Evolutionary conservation across 805 yeast genomes (phyloP).

Genomic region (Hanseniaspora guilliermondii): DNA sequence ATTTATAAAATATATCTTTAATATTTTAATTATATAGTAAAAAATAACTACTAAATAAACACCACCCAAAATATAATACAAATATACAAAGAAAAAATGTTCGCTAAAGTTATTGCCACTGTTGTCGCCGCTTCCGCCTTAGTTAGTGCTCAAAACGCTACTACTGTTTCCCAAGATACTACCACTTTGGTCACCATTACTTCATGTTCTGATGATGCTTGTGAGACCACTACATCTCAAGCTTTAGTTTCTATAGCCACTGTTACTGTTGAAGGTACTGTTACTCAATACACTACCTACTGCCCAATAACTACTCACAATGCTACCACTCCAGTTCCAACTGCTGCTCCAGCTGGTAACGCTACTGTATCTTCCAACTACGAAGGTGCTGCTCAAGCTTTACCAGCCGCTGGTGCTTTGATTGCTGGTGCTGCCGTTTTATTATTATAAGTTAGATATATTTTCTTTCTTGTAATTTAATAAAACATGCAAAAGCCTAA

Average conservation of each 20-base stretch:
- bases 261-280: slow-evolving; percentile 26
- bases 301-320: slow-evolving; percentile 26
- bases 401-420: slow-evolving; percentile 38
- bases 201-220: slow-evolving; percentile 26
- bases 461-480: not conserved
- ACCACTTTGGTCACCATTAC: slow-evolving; percentile 30
- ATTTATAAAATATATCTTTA: not conserved
- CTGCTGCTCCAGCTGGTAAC: slow-evolving; percentile 16
- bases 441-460: slow-evolving; percentile 29
- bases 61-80: slow-evolving; percentile 21
- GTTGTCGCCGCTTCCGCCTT: slow-evolving; percentile 21
- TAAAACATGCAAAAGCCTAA: too few relatives aligned
- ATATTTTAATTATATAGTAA: not conserved
- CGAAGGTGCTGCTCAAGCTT: slow-evolving; percentile 33
- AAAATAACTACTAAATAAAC: not conserved
- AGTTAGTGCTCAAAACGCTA: slow-evolving; percentile 20
- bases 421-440: slow-evolving; percentile 40
- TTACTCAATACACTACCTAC: slow-evolving; percentile 30
- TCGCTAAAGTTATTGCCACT: slow-evolving; percentile 32
- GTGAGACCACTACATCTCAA: slow-evolving; percentile 26
- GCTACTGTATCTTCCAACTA: slow-evolving; percentile 18
- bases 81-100: slow-evolving; percentile 24
- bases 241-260: slow-evolving; percentile 30
- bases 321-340: slow-evolving; percentile 20
- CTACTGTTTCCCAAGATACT: slow-evolving; percentile 20